Evolutionary conservation across 441 rosid species (phyloP), one percentile per base, ranked within the genome.

Genomic region (Erodium texanum): DNA sequence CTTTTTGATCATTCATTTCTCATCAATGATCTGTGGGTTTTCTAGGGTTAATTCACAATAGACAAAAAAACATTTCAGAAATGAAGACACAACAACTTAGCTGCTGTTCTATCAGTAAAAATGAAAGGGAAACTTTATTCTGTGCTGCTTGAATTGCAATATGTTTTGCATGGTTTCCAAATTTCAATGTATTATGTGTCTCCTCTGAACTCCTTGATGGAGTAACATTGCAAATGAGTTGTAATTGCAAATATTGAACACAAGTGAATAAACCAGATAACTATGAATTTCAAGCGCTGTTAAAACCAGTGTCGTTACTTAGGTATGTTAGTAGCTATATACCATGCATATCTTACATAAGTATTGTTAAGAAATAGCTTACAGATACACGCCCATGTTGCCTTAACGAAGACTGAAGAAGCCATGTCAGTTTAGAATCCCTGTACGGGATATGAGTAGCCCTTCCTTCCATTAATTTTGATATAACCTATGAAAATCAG

Each of bases 361-460:
- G 61, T 67, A 20, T 12, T 15, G 11, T 23, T 63, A 64, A 20
- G 61, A 41, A 69, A 24, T n/a, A 22, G 64, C 89, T 88, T 84
- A 88, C 95, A 64, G 95, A 86, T 75, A 88, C 95, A 72, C 86
- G 92, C 68, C 87, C 95, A 76, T 85, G 95, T 73, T 92, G 92
- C 75, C 89, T 85, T 70, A 88, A 67, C 64, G 92, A 88, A 65
- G 87, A 88, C 79, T 86, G 92, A 69, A 88, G 89, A 62, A 88
- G 83, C 78, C 95, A 81, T 22, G 95, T 88, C 75, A 88, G 76
- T 74, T 88, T 88, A 65, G 95, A 88, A 82, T 86, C 95, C 76
- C 92, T 82, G 69, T 88, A 88, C 16, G 95, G 95, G 80, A 88
- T 79, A 73, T 88, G 95, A 59, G 85, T 70, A 66, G 89, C 92